Percentiles rank a stretch among this genome's conserved stretches.
These are phyloP conservation scores for Dipteronia dyeriana DNA, from an alignment of 345 rosid species.

Conservation along the genomic window DNA sequence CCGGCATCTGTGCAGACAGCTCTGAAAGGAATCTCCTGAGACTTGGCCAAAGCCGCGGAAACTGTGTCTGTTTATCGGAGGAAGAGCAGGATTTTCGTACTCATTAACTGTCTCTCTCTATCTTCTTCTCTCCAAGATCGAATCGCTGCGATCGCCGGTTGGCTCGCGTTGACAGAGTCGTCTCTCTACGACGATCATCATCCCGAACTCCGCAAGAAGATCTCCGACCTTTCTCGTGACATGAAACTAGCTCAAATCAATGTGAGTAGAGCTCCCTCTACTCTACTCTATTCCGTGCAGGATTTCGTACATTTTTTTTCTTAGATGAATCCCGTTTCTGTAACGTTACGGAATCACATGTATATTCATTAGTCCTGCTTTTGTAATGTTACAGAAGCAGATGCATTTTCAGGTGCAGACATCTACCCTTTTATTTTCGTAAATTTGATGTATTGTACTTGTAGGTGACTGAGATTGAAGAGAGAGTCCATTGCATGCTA, in stretches of 20 bases:
- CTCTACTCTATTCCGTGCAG: no score
- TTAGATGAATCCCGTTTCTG: no score
- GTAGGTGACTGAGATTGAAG: conserved; percentile 48
- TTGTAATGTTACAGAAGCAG: no score
- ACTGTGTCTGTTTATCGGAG: conserved; percentile 29
- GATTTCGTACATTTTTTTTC: no score
- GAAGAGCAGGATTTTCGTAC: conserved; percentile 41
- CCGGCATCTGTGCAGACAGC: conserved; percentile 34
- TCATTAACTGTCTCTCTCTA: conserved; percentile 34
- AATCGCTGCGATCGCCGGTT: conserved; percentile 34
- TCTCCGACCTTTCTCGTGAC: conserved; percentile 40
- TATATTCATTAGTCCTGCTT: no score
- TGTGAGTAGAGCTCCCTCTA: conserved; percentile 8
- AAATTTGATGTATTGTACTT: no score
- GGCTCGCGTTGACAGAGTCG: conserved; percentile 41
- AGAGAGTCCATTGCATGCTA: conserved; percentile 35
- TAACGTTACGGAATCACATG: no score
- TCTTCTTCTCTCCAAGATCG: conserved; percentile 28
- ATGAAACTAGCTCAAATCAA: conserved; percentile 40
- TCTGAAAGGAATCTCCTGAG: conserved; percentile 39
- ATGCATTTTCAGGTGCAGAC: no score
- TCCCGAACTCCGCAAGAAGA: conserved; percentile 38
- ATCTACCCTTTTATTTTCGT: no score
- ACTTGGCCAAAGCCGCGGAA: conserved; percentile 31
- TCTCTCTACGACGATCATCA: conserved; percentile 20